phyloP scores from a whole-genome alignment of 306 rosid species.

The Cicer yamashitae region DNA sequence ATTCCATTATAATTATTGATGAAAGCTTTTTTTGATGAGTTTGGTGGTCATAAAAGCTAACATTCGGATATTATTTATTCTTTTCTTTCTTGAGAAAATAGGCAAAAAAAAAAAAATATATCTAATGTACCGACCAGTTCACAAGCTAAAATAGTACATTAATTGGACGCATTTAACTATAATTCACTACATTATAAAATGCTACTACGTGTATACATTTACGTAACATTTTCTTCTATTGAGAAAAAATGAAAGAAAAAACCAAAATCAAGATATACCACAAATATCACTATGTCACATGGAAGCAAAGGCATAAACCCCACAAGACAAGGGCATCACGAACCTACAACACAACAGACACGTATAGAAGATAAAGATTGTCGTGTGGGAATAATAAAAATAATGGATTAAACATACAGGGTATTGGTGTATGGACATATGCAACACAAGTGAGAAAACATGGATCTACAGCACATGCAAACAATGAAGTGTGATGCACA shows the following conservation, averaged over 20 bases:
- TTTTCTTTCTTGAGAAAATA: background rate
- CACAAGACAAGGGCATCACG: slow-evolving; percentile 41
- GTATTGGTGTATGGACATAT: slow-evolving; percentile 11
- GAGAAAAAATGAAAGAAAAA: background rate
- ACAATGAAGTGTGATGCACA: slow-evolving; percentile 22
- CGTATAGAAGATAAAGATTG: slow-evolving; percentile 31
- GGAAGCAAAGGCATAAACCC: slow-evolving; percentile 40
- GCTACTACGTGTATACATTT: background rate
- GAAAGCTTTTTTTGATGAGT: background rate
- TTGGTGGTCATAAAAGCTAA: slow-evolving; percentile 9
- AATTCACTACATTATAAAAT: slow-evolving; percentile 6
- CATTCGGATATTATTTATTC: background rate
- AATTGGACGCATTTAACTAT: slow-evolving; percentile 18
- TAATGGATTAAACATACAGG: background rate
- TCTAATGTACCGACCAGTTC: background rate
- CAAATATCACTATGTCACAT: slow-evolving; percentile 41
- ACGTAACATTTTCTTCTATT: background rate
- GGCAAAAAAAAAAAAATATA: background rate
- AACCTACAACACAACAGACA: slow-evolving; percentile 28
- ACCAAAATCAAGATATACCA: slow-evolving; percentile 6
- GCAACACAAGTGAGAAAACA: background rate
- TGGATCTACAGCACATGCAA: slow-evolving; percentile 47
- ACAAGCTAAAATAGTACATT: background rate
- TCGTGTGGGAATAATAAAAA: slow-evolving; percentile 34
- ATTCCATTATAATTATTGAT: background rate